phyloP scores from a whole-genome alignment of 805 yeast genomes.

The Suhomyces sp. region DNA sequence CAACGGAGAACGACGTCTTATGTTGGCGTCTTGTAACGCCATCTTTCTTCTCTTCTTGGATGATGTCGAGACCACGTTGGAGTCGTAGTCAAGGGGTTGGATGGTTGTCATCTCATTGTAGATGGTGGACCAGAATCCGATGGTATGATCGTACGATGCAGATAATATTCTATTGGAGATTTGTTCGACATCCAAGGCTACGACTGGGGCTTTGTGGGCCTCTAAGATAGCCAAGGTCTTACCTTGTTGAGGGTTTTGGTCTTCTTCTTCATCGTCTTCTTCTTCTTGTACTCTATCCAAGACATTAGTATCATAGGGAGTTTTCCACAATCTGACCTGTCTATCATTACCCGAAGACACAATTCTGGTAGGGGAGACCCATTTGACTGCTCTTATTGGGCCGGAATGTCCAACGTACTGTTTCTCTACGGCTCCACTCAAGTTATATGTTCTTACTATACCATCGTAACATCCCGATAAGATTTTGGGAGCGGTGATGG shows the following conservation, averaged over 20 bases:
- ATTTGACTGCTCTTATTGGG: conserved; percentile 78
- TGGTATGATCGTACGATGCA: conserved; percentile 75
- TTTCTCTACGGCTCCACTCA: conserved; percentile 74
- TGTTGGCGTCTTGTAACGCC: conserved; percentile 72
- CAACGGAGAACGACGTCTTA: conserved; percentile 80
- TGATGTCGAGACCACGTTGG: conserved; percentile 58
- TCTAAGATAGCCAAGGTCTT: conserved; percentile 81
- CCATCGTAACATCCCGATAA: conserved; percentile 94
- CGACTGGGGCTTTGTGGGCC: conserved; percentile 90
- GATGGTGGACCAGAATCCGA: conserved; percentile 88
- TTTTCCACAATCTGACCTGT: conserved; percentile 84
- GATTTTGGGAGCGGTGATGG: conserved; percentile 50
- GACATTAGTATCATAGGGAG: conserved; percentile 46
- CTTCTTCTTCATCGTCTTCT: conserved; percentile 38
- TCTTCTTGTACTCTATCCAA: conserved; percentile 40
- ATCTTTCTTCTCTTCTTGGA: conserved; percentile 86
- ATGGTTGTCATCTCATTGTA: conserved; percentile 76
- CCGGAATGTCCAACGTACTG: conserved; percentile 88
- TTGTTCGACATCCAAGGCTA: conserved; percentile 60
- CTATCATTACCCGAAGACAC: conserved; percentile 90
- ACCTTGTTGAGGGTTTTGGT: conserved; percentile 55
- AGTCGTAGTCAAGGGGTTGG: conserved; percentile 44
- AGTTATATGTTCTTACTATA: conserved; percentile 83
- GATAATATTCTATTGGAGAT: conserved; percentile 67
- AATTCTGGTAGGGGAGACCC: conserved; percentile 72